Conservation (phyloP, 495 filamentous ascomycete genomes). For the Tuber borchii region DNA sequence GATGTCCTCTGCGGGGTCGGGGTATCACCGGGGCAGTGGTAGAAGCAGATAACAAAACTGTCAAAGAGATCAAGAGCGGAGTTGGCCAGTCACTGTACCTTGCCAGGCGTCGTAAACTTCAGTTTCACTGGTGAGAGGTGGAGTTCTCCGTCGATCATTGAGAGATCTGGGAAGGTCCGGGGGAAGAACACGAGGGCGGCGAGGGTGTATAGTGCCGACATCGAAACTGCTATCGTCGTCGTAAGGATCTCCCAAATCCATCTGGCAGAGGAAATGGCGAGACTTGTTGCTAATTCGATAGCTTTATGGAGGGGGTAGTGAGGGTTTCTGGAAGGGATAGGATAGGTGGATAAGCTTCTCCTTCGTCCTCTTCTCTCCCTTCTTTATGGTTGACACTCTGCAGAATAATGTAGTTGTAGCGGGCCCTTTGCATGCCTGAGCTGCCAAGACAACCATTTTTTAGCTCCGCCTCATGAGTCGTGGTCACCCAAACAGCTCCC, state of each 20-base stretch:
- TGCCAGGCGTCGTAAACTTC: conserved; percentile 99
- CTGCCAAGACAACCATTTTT: background rate
- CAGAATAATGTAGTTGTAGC: background rate
- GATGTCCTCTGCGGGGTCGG: background rate
- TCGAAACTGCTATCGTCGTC: conserved; percentile 21
- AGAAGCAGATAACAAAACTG: background rate
- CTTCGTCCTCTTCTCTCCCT: background rate
- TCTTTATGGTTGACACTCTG: background rate
- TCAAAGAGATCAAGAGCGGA: conserved; percentile 14
- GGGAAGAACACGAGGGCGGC: conserved; percentile 57
- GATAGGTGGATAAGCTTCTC: background rate
- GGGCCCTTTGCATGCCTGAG: background rate
- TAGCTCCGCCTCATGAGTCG: background rate
- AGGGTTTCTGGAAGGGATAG: background rate
- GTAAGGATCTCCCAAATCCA: conserved; percentile 52
- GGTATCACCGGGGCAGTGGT: background rate
- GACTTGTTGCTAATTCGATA: background rate
- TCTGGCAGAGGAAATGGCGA: conserved; percentile 28
- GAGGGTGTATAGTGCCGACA: conserved; percentile 44
- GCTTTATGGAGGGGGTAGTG: conserved; percentile 2
- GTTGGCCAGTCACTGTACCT: conserved; percentile 54
- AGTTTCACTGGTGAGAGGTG: conserved; percentile 57
- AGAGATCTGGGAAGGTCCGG: conserved; percentile 83
- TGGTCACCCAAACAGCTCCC: background rate
- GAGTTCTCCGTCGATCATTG: conserved; percentile 66